These are phyloP conservation scores for Zygosaccharomyces pseudorouxii DNA, from an alignment of 805 yeast species.

Conservation along the genomic window DNA sequence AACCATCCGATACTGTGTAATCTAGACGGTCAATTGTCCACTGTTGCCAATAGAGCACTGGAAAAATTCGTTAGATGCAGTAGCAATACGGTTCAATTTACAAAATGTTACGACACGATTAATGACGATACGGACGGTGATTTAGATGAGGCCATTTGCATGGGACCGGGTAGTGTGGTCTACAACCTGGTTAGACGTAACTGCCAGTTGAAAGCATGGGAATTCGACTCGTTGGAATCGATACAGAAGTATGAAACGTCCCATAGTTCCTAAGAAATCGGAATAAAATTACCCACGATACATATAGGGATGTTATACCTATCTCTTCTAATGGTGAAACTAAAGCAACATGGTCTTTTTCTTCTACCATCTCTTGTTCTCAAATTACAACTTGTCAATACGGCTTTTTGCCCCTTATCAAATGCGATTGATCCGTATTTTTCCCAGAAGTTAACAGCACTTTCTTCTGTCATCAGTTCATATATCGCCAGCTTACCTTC, in stretches of 20 bases:
- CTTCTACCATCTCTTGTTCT: constrained; percentile 77
- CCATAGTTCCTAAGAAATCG: constrained; percentile 40
- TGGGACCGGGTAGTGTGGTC: constrained; percentile 34
- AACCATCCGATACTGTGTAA: constrained; percentile 32
- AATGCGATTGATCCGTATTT: constrained; percentile 95
- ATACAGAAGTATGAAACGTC: constrained; percentile 17
- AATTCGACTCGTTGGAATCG: constrained; percentile 27
- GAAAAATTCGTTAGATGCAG: constrained; percentile 34
- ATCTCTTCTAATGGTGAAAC: constrained; percentile 89
- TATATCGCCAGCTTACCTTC: constrained; percentile 91
- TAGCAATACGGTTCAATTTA: constrained; percentile 33
- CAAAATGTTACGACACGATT: constrained; percentile 32
- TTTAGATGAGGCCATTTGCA: constrained; percentile 21
- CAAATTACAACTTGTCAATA: constrained; percentile 83
- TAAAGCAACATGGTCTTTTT: constrained; percentile 83
- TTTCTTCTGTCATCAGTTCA: constrained; percentile 91
- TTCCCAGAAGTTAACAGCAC: constrained; percentile 97
- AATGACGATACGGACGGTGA: constrained; percentile 16
- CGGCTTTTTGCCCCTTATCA: constrained; percentile 93
- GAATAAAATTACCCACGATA: constrained; percentile 92
- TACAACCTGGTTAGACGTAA: constrained; percentile 29
- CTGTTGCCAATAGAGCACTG: constrained; percentile 28
- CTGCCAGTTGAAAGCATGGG: constrained; percentile 21
- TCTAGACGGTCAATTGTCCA: constrained; percentile 29
- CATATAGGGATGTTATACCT: constrained; percentile 93